Conservation (phyloP, 345 rosid genomes). For the Aethionema arabicum region DNA sequence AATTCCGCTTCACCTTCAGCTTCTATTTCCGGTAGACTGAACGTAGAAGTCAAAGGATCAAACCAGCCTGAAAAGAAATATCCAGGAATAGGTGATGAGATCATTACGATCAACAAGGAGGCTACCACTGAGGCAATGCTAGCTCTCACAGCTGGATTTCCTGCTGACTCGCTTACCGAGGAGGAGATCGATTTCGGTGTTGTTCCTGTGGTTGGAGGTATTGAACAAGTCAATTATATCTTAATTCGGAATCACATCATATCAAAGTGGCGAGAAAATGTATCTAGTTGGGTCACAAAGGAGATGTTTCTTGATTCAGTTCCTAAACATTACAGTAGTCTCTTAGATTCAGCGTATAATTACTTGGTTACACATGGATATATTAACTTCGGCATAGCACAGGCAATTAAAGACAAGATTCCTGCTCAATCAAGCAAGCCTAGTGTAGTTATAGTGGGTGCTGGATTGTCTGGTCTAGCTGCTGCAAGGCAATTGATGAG, state of each 20-base stretch:
- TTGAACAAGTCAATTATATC: constrained; percentile 96
- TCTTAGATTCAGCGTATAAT: constrained; percentile 75
- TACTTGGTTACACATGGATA: constrained; percentile 79
- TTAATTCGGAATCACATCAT: constrained; percentile 86
- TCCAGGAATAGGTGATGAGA: constrained; percentile 69
- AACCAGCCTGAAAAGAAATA: constrained; percentile 14
- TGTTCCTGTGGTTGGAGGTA: constrained; percentile 73
- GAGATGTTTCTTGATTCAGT: constrained; percentile 68
- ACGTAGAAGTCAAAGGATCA: constrained; percentile 18
- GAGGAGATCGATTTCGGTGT: constrained; percentile 91
- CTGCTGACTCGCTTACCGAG: constrained; percentile 83
- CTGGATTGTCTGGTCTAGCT: constrained; percentile 86
- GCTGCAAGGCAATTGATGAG: constrained; percentile 88
- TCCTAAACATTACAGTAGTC: constrained; percentile 63
- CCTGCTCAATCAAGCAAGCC: constrained; percentile 54
- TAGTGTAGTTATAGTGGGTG: constrained; percentile 72
- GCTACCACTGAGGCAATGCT: constrained; percentile 83
- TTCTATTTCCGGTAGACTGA: constrained; percentile 28
- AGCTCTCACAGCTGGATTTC: constrained; percentile 91
- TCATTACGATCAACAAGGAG: constrained; percentile 88
- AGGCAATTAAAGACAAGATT: constrained; percentile 62
- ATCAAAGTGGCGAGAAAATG: constrained; percentile 79
- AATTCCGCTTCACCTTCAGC: constrained; percentile 31
- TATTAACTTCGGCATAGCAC: constrained; percentile 84
- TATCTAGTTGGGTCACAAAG: constrained; percentile 66